Evolutionary conservation across 2,329 filamentous ascomycete species (phyloP), one percentile per base, ranked within the genome.

Genomic region (Exophiala viscosa): DNA sequence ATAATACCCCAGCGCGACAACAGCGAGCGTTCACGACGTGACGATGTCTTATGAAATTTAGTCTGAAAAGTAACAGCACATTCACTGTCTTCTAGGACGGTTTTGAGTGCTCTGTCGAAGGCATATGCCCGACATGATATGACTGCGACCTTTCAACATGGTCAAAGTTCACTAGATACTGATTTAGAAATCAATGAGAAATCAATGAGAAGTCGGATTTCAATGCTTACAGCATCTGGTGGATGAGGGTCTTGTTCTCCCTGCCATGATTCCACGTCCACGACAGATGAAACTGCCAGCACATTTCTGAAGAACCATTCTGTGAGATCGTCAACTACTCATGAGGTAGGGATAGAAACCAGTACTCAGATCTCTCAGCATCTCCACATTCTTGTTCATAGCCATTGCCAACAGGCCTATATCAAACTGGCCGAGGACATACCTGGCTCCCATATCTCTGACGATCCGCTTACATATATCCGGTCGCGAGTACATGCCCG

Each of bases 1-100:
- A 59, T 59, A 53, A 59, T 59, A 59, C 56, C 56, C 56, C 50
- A 20, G 13, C 15, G 13, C 8, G 17, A 40, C 42, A 43, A 44
- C 41, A 47, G 42, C 38, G 46, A 48, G 20, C 32, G 36, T 45
- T 57, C 23, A 57, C 50, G 54, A 57, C 39, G 54, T 40, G 43
- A 54, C 23, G 52, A 54, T 42, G 28, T 50, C 23, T 50, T 20
- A 52, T 41, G 50, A 40, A 8, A 41, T 49, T n/a, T 35, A 14
- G 41, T n/a, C 23, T 28, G 23, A 28, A 28, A 7, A 5, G 8
- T 28, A 4, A 7, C 23, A 28, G 23, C 8, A 7, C 23, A 28
- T 28, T 28, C 23, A 28, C 23, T 28, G 8, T 28, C 23, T 28
- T 28, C 23, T n/a, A 4, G 23, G 40, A 42, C 28, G 40, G 20